phyloP scores from a whole-genome alignment of 495 filamentous ascomycete genomes.

The Aspergillus nidulans region DNA sequence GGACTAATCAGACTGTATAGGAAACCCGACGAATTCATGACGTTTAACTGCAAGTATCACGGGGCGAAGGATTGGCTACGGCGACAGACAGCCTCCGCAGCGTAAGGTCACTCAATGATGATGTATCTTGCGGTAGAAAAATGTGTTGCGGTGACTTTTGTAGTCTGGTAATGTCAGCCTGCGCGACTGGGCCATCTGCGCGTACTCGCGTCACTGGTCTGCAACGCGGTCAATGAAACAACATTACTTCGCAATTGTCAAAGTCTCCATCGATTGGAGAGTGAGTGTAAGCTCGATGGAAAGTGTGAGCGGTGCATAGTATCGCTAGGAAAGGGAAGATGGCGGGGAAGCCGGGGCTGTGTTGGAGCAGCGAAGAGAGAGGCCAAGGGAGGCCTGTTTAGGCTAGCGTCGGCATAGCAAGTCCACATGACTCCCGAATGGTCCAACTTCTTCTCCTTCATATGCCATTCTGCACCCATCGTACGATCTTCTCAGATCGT shows the following conservation, averaged over 20 bases:
- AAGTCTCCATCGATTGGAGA: too few species aligned
- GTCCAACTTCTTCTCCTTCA: background rate
- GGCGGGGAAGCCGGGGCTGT: too few species aligned
- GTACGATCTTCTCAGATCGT: background rate
- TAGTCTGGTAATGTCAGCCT: background rate
- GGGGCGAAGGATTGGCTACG: slow-evolving; percentile 22
- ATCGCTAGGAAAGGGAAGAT: too few species aligned
- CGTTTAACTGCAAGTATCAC: slow-evolving; percentile 39
- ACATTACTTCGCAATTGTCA: too few species aligned
- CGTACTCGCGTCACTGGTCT: too few species aligned
- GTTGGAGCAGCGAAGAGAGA: background rate
- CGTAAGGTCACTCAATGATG: background rate
- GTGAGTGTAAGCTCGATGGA: too few species aligned
- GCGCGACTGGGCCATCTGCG: background rate
- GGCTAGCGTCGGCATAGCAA: background rate
- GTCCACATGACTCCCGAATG: background rate
- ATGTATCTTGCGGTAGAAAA: too few species aligned
- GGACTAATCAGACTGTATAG: background rate
- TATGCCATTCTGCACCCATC: background rate
- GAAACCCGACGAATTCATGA: slow-evolving; percentile 40
- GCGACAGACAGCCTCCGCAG: background rate
- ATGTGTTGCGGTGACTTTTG: too few species aligned
- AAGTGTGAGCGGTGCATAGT: too few species aligned
- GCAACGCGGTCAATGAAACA: too few species aligned
- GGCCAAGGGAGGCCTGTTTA: background rate